Conservation (phyloP, 768 basidiomycete genomes). For the Rhizopogon rudus region DNA sequence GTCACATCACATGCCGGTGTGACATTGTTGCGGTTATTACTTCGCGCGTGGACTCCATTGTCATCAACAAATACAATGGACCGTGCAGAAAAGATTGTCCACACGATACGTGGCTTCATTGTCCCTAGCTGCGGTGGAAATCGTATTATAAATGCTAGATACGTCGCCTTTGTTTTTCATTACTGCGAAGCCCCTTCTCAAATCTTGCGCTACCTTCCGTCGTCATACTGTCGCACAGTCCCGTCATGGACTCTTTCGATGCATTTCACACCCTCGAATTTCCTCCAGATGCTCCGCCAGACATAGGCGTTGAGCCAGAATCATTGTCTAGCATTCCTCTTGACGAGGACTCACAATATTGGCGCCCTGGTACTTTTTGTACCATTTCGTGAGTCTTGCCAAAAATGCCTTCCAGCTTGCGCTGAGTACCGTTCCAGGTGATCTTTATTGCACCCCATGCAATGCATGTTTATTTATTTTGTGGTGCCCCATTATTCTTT, state of each 20-base stretch:
- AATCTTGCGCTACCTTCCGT: too few species aligned
- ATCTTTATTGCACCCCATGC: too few species aligned
- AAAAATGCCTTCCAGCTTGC: neutral
- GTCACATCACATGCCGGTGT: neutral
- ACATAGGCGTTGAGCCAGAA: neutral
- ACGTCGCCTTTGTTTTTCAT: neutral
- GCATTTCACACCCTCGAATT: neutral
- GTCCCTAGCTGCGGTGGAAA: too few species aligned
- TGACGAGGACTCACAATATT: neutral
- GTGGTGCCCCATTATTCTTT: too few species aligned
- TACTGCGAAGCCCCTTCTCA: too few species aligned
- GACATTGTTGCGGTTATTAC: neutral
- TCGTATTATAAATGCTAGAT: neutral
- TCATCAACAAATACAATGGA: neutral
- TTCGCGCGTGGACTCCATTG: neutral
- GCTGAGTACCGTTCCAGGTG: too few species aligned
- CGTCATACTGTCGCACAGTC: too few species aligned
- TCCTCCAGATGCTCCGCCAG: too few species aligned
- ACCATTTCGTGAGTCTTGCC: neutral
- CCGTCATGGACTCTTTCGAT: neutral
- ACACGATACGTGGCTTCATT: too few species aligned
- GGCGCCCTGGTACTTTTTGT: neutral
- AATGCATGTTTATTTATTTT: too few species aligned
- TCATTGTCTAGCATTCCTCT: neutral
- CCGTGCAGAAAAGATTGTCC: neutral